Conservation (phyloP, 805 yeast species). For the Candida montana region DNA sequence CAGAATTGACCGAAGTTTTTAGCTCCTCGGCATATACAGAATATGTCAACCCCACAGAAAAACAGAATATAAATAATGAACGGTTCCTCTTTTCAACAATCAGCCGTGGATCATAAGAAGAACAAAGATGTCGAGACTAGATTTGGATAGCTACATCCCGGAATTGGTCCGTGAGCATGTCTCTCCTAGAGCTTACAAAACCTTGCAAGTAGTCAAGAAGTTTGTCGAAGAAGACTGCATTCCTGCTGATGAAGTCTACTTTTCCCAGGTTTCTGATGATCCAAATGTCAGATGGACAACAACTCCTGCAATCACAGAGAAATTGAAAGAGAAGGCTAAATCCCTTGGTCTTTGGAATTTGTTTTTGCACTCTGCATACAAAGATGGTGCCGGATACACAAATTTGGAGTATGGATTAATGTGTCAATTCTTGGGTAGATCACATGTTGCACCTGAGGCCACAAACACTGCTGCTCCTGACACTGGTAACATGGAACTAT, state of each 20-base stretch:
- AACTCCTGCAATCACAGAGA: conserved; percentile 44
- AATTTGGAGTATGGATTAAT: conserved; percentile 61
- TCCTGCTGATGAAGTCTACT: conserved; percentile 48
- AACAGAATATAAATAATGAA: not conserved
- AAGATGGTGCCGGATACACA: conserved; percentile 50
- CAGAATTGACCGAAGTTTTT: not conserved
- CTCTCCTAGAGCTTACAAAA: conserved; percentile 30
- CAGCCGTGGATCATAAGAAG: no score
- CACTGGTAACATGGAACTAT: conserved; percentile 50
- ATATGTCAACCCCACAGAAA: conserved; percentile 4
- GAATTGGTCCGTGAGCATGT: conserved; percentile 30
- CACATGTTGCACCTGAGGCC: conserved; percentile 51
- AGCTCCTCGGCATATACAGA: conserved; percentile 1
- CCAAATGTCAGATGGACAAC: conserved; percentile 41
- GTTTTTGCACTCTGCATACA: conserved; percentile 41
- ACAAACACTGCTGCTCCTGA: conserved; percentile 61
- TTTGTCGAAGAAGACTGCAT: conserved; percentile 53
- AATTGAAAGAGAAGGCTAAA: conserved; percentile 47
- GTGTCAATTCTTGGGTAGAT: conserved; percentile 57
- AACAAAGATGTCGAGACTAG: conserved; percentile 7
- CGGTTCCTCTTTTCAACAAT: not conserved
- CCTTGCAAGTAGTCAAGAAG: conserved; percentile 33
- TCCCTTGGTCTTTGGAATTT: conserved; percentile 55
- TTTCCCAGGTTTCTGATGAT: conserved; percentile 33
- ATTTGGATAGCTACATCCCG: conserved; percentile 28